Evolutionary conservation across 1,284 basidiomycete genomes (phyloP), one percentile per base, ranked within the genome.

Genomic region (Ganoderma meredithae): DNA sequence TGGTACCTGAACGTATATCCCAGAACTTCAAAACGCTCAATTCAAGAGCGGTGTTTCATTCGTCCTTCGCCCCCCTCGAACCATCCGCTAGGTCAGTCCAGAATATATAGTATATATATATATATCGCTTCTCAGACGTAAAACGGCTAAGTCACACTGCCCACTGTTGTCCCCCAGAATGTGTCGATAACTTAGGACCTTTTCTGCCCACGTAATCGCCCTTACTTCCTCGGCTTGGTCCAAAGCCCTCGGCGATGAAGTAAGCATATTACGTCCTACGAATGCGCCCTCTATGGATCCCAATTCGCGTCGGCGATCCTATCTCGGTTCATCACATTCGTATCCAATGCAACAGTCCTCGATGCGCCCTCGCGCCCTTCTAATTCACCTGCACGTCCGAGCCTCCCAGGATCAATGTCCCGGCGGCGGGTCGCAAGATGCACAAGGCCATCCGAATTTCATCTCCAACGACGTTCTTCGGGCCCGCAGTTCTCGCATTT

Each of bases 381-480:
- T 60, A 60, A 12, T 43, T 40, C 39, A 59, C 39, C 58, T 22
- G 39, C 8, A 40, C 17, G 39, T 60, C 55, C 55, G 55, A 58
- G 19, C 8, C 33, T 58, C 55, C 36, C 58, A 60, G 58, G 40
- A 60, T 40, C 58, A 60, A 60, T 15, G 40, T 25, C 22, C 55
- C 31, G 17, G 55, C 31, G 17, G 55, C 27, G 33, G 55, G 55
- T n/a, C 25, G 31, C 58, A 40, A 40, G 13, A 43, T 43, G 13
- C 17, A 33, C 22, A 25, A 22, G 25, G 22, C 58, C 17, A 40
- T 17, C 12, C 6, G 5, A 27, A 25, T 60, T 39, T 40, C 58
- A 39, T 60, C 13, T 39, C 13, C 36, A 40, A 13, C 19, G 13
- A 60, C 40, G 58, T 25, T 41, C 19, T 22, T 40, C 39, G 58